These are phyloP conservation scores for Micractinium conductrix DNA, from an alignment of 139 green algal species.

Conservation along the genomic window DNA sequence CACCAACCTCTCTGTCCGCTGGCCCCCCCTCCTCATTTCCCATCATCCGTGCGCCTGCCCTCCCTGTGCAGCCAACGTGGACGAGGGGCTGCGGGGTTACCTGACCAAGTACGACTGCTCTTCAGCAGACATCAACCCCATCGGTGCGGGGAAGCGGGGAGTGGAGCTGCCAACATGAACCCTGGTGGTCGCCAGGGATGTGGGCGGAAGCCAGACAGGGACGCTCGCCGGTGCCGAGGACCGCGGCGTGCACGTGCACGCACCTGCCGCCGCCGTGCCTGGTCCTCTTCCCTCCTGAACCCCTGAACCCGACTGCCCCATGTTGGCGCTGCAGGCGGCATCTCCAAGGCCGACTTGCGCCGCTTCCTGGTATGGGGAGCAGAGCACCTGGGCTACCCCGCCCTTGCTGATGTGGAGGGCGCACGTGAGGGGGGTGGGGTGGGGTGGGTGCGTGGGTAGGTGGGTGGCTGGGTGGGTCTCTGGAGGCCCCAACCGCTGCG, in stretches of 20 bases:
- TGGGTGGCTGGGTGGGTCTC: neutral
- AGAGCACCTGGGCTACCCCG: slow-evolving; percentile 78
- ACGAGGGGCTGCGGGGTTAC: slow-evolving; percentile 92
- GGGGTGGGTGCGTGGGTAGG: neutral
- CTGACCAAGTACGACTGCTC: slow-evolving; percentile 96
- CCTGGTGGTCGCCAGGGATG: too few relatives aligned
- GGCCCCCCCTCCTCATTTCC: too few relatives aligned
- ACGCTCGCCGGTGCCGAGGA: too few relatives aligned
- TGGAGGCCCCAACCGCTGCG: too few relatives aligned
- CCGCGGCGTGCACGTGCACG: too few relatives aligned
- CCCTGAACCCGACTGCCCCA: too few relatives aligned
- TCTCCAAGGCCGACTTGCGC: slow-evolving; percentile 84
- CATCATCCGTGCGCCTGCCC: neutral
- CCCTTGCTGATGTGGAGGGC: slow-evolving; percentile 78
- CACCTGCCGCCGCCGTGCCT: too few relatives aligned
- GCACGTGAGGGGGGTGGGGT: slow-evolving; percentile 47
- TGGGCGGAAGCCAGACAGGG: too few relatives aligned
- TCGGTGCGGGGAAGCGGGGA: slow-evolving; percentile 58
- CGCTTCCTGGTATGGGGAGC: slow-evolving; percentile 87
- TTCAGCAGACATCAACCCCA: slow-evolving; percentile 97
- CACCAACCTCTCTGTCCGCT: too few relatives aligned
- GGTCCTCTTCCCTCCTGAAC: too few relatives aligned
- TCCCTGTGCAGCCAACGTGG: slow-evolving; percentile 85
- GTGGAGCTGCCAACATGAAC: too few relatives aligned
- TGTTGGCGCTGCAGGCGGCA: slow-evolving; percentile 62